Base-by-base conservation (phyloP, 352 stramenopile species). In the Halophytophthora polymorphica region DNA sequence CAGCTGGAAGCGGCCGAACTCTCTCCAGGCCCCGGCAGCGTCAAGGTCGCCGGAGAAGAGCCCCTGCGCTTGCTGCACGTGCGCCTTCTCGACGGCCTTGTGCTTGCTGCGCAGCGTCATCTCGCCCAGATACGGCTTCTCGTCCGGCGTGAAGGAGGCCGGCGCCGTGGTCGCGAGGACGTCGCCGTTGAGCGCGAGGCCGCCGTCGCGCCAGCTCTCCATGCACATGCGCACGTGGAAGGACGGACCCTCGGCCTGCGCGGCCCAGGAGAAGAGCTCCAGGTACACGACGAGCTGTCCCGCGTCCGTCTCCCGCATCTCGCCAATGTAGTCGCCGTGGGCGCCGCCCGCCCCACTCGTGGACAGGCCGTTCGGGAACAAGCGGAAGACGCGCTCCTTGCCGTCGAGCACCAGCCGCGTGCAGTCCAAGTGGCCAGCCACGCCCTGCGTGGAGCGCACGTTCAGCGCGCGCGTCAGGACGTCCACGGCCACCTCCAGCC, bases 271-370 rank as follows among this genome's bases (percentile, higher is more conserved):
- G 31, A 86, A 86, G 1, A 74, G 50, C 43, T 88, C 66, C 17
- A 88, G 34, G 31, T 79, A 77, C n/a, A 75, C 54, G 3, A 78
- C 56, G 1, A 88, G 47, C 14, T 65, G 57, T 5, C 72, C 61
- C 11, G 67, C 55, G 6, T 49, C 57, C 38, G 85, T 71, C 17
- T 77, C 59, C n/a, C 69, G 69, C 40, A 85, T 78, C 40, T 70
- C 64, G 12, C 67, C 79, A 23, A 83, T 51, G 45, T 91, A 91
- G 60, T 91, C 77, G 22, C 80, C 80, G 45, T 65, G 75, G 53
- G 83, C 68, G 10, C 77, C 76, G 29, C 53, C 60, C 22, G 47
- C 49, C 21, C 69, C 59, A 19, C 50, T 61, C 18, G 77, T 69
- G 21, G 73, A 50, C 31, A 71, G 51, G 37, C 80, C 80, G 51